Evolutionary conservation across 352 stramenopile genomes (phyloP).

Genomic region (Phytophthora syringae): DNA sequence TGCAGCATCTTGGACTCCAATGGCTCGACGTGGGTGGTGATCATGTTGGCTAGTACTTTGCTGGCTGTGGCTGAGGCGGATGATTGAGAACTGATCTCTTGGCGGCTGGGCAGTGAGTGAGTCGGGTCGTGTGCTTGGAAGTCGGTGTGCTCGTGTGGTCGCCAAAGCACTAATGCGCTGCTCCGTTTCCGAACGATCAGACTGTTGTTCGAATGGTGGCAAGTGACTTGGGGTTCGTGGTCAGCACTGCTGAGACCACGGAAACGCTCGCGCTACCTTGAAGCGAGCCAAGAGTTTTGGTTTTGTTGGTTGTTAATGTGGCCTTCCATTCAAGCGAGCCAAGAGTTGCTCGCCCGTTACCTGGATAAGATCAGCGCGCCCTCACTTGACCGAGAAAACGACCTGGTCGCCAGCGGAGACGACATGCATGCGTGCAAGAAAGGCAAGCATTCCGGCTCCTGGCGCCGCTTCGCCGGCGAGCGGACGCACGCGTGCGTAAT

Average conservation of each 20-base stretch:
- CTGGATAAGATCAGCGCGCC: slow-evolving; percentile 16
- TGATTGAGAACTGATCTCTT: slow-evolving; percentile 23
- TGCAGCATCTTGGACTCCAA: slow-evolving; percentile 29
- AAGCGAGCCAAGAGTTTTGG: too few relatives aligned
- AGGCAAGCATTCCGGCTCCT: slow-evolving; percentile 10
- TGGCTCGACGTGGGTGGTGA: slow-evolving; percentile 28
- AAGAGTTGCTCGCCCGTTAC: slow-evolving; percentile 16
- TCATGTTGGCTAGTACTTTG: slow-evolving; percentile 20
- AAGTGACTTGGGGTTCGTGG: too few relatives aligned
- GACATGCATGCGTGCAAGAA: slow-evolving; percentile 19
- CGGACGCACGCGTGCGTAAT: slow-evolving; percentile 15
- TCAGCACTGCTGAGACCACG: too few relatives aligned
- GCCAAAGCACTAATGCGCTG: slow-evolving; percentile 28
- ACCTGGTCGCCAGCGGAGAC: slow-evolving; percentile 12
- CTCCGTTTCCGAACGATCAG: slow-evolving; percentile 13
- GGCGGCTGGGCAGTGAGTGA: too few relatives aligned
- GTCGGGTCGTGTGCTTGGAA: slow-evolving; percentile 5
- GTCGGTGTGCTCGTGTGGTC: slow-evolving; percentile 12
- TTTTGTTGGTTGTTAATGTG: too few relatives aligned
- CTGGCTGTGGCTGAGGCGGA: slow-evolving; percentile 1
- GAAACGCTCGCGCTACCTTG: slow-evolving; percentile 32
- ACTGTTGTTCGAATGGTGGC: slow-evolving; percentile 33
- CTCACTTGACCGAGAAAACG: slow-evolving; percentile 17
- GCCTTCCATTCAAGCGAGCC: too few relatives aligned
- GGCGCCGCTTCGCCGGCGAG: slow-evolving; percentile 4